Evolutionary conservation across 73 alveolate species (phyloP), one percentile per base, ranked within the genome.

Genomic region (Diophrys appendiculata): DNA sequence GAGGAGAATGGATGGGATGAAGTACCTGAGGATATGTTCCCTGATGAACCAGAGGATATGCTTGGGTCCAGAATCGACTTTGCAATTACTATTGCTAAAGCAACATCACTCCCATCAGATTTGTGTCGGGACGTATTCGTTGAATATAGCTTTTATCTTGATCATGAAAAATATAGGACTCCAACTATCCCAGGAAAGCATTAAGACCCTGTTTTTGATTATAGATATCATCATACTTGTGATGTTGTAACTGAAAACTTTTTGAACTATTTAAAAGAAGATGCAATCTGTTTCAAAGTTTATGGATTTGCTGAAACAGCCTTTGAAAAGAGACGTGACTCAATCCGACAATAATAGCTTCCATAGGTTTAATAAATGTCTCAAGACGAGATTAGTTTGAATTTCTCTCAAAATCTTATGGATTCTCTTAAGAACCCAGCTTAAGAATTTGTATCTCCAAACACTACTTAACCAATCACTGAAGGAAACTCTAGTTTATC

Each of bases 111-210:
- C 27, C 97, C 97, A 0, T 88, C 73, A 29, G 73, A 84, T 54
- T 82, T 88, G 72, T 92, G 95, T 68, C 88, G 83, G 72, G 97
- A 92, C 69, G 92, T 92, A 0, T 92, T 72, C 76, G 83, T 88
- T 23, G 97, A 92, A 34, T 92, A 92, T 80, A 43, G 75, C 28
- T 78, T 92, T 72, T 82, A 68, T 56, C 31, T 89, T 28, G 95
- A 85, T 53, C 88, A 88, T n/a, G 88, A 89, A 54, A 76, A 55
- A 68, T 81, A 82, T 30, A 33, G 32, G 68, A 73, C 83, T 1
- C 69, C 83, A 29, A 65, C 69, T 65, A 73, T 90, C 35, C 72
- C 73, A 2, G 90, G 90, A 18, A 81, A 86, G 69, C 82, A 82
- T 72, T 54, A 68, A n/a, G 32, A 76, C 70, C 97, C 97, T 2